phyloP scores from a whole-genome alignment of 352 stramenopile genomes.

The Phytophthora sansomeana region DNA sequence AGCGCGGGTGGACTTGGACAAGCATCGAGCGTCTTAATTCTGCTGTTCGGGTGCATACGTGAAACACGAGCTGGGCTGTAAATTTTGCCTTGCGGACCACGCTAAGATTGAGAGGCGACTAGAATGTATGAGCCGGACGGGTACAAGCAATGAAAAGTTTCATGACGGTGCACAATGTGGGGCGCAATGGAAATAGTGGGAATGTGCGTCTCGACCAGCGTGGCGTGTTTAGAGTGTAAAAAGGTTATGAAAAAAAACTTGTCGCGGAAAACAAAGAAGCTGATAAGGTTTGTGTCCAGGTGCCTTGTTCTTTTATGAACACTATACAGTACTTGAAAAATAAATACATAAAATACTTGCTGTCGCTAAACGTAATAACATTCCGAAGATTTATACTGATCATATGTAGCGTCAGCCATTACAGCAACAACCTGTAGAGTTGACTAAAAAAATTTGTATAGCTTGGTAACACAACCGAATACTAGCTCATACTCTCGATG shows the following conservation, averaged over 20 bases:
- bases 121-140: not conserved
- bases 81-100: conserved; percentile 4
- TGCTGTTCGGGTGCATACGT: conserved; percentile 10
- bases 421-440: conserved; percentile 8
- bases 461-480: not conserved
- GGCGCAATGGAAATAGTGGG: not conserved
- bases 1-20: not conserved
- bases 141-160: no score
- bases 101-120: not conserved
- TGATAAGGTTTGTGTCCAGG: not conserved
- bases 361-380: not conserved
- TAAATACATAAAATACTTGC: conserved; percentile 19
- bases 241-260: not conserved
- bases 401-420: conserved; percentile 6
- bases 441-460: not conserved
- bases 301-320: conserved; percentile 15
- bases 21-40: not conserved
- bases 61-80: not conserved
- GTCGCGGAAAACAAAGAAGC: not conserved
- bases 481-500: not conserved
- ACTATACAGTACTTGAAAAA: conserved; percentile 18
- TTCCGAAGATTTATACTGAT: not conserved
- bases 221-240: not conserved
- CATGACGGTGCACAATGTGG: not conserved
- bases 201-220: not conserved